Percentiles rank a stretch among this genome's conserved stretches.
These are phyloP conservation scores for Mallotus japonicus DNA, from an alignment of 441 rosid species.

Conservation along the genomic window DNA sequence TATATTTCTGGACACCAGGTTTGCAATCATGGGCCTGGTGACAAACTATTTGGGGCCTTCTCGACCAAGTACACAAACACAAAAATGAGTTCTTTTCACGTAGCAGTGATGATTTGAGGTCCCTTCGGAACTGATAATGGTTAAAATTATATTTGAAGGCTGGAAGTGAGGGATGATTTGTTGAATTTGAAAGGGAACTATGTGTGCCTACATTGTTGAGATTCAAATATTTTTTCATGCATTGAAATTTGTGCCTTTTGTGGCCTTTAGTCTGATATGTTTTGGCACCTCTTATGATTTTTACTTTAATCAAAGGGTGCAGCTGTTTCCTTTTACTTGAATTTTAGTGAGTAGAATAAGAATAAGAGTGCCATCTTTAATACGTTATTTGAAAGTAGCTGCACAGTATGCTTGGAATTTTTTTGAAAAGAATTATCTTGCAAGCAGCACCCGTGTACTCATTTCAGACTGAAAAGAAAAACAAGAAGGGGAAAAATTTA, in stretches of 20 bases:
- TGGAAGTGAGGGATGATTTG: neutral
- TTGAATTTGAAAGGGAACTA: neutral
- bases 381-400: neutral
- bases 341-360: neutral
- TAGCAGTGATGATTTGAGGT: neutral
- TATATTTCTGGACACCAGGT: slow-evolving; percentile 46
- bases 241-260: neutral
- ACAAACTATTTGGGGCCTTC: slow-evolving; percentile 84
- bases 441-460: no score
- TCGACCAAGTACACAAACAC: slow-evolving; percentile 58
- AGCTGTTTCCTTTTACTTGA: neutral
- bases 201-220: neutral
- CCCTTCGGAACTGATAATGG: neutral
- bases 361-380: neutral
- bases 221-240: neutral
- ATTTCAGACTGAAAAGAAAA: no score
- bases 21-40: slow-evolving; percentile 92
- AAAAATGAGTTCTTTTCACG: slow-evolving; percentile 23
- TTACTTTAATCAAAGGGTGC: neutral
- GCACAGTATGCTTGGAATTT: neutral
- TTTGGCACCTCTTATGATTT: neutral
- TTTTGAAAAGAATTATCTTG: no score
- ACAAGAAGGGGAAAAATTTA: no score
- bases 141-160: neutral
- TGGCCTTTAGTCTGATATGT: neutral